phyloP scores from a whole-genome alignment of 768 basidiomycete species.

The Pulveroboletus sp. region DNA sequence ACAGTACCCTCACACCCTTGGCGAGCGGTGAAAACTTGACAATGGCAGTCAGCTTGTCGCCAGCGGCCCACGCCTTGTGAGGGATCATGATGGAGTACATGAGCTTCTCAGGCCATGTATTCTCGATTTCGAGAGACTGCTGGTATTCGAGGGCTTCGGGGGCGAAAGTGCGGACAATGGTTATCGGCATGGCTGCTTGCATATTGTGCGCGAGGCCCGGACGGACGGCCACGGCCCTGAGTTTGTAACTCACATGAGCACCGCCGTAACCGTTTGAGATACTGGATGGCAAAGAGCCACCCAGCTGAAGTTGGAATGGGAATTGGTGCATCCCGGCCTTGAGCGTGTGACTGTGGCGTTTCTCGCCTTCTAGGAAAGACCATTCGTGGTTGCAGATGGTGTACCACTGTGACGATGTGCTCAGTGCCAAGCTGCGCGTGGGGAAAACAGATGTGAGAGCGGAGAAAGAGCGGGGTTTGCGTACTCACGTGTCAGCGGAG shows the following conservation, averaged over 20 bases:
- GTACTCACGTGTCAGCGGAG: slow-evolving; percentile 56
- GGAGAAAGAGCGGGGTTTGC: slow-evolving; percentile 4
- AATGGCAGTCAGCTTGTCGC: slow-evolving; percentile 76
- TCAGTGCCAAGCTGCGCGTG: slow-evolving; percentile 23
- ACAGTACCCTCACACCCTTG: slow-evolving; percentile 78
- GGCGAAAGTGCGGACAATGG: slow-evolving; percentile 70
- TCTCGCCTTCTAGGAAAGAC: slow-evolving; percentile 88
- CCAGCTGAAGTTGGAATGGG: slow-evolving; percentile 86
- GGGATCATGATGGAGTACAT: slow-evolving; percentile 95
- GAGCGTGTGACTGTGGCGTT: slow-evolving; percentile 77
- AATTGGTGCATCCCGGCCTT: slow-evolving; percentile 95
- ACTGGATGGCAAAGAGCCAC: slow-evolving; percentile 81
- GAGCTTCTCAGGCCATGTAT: slow-evolving; percentile 96
- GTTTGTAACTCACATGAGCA: slow-evolving; percentile 80
- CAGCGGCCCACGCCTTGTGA: slow-evolving; percentile 94
- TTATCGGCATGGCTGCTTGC: slow-evolving; percentile 57
- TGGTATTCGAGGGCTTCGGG: slow-evolving; percentile 91
- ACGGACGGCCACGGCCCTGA: slow-evolving; percentile 81
- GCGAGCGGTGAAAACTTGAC: slow-evolving; percentile 85
- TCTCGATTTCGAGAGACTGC: slow-evolving; percentile 93
- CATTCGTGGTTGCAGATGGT: slow-evolving; percentile 81
- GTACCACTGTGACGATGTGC: slow-evolving; percentile 47
- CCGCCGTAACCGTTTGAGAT: slow-evolving; percentile 54
- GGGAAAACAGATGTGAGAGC: not conserved
- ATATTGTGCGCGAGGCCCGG: slow-evolving; percentile 73